phyloP scores from a whole-genome alignment of 192 early-diverging fungal species.

The Geosiphon pyriformis region DNA sequence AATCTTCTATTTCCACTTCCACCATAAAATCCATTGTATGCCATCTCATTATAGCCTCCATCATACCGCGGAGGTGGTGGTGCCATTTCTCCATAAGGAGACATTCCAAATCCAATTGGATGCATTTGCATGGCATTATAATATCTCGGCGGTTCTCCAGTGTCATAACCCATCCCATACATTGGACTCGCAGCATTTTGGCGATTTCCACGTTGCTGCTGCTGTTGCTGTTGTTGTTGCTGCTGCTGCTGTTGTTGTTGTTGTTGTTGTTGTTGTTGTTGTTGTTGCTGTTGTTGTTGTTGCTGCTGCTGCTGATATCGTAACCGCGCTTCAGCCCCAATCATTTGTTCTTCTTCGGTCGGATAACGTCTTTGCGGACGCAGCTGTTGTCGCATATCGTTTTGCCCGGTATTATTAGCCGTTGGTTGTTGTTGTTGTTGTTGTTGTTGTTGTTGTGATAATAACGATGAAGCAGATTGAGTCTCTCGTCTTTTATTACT shows the following conservation, averaged over 20 bases:
- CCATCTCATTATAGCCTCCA: slow-evolving; percentile 24
- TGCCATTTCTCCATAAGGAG: slow-evolving; percentile 16
- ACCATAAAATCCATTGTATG: slow-evolving; percentile 20
- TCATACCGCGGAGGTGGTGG: slow-evolving; percentile 21
- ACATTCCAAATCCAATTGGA: slow-evolving; percentile 15
- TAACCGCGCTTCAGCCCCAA: slow-evolving; percentile 13
- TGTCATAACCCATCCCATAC: slow-evolving; percentile 21
- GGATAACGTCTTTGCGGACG: slow-evolving; percentile 15
- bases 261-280: not conserved
- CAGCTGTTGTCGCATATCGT: slow-evolving; percentile 14
- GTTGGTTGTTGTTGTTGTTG: slow-evolving; percentile 6
- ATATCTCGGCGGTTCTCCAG: slow-evolving; percentile 21
- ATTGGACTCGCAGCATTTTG: slow-evolving; percentile 11
- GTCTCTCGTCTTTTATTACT: slow-evolving; percentile 12
- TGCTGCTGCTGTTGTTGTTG: not conserved
- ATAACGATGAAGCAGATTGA: not conserved
- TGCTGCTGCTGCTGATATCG: slow-evolving; percentile 7
- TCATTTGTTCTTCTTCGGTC: slow-evolving; percentile 19
- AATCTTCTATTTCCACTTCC: slow-evolving; percentile 23
- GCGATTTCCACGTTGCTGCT: slow-evolving; percentile 12
- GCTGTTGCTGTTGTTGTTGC: slow-evolving; percentile 4
- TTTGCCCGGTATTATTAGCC: slow-evolving; percentile 8
- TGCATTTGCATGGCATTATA: slow-evolving; percentile 21
- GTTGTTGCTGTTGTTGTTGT: slow-evolving; percentile 1
- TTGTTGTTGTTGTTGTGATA: slow-evolving; percentile 5